Conservation (phyloP, 164 flowering plant species). For the Warburgia ugandensis region DNA sequence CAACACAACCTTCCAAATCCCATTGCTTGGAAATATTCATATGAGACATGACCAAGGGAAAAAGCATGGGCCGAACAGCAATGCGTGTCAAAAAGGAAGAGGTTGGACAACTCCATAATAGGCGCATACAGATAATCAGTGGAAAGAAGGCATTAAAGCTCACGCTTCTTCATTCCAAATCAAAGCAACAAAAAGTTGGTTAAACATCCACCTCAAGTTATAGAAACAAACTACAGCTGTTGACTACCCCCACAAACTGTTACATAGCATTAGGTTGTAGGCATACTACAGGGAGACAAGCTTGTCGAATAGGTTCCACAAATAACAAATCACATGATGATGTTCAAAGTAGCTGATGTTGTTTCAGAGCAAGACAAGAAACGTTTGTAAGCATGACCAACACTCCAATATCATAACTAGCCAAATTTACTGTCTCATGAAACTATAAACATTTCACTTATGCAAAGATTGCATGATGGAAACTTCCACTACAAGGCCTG, state of each 20-base stretch:
- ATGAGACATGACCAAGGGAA: too few species aligned
- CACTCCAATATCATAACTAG: slow-evolving; percentile 21
- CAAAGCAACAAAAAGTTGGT: slow-evolving; percentile 3
- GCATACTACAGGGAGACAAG: slow-evolving; percentile 21
- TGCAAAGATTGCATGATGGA: slow-evolving; percentile 11
- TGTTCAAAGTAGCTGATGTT: slow-evolving; percentile 21
- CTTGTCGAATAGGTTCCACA: slow-evolving; percentile 20
- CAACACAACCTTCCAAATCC: too few species aligned
- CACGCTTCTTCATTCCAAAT: too few species aligned
- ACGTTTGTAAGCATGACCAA: slow-evolving; percentile 19
- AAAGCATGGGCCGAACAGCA: too few species aligned
- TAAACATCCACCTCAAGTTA: slow-evolving; percentile 15
- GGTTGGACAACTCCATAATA: too few species aligned
- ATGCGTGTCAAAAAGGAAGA: too few species aligned
- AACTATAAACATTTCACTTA: slow-evolving; percentile 37
- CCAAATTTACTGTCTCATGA: slow-evolving; percentile 35
- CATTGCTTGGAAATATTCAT: too few species aligned
- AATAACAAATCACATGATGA: slow-evolving; percentile 31
- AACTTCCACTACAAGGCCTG: slow-evolving; percentile 11
- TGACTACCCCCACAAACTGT: slow-evolving; percentile 19
- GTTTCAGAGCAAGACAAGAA: slow-evolving; percentile 18
- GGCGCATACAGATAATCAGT: too few species aligned
- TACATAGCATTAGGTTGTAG: slow-evolving; percentile 24
- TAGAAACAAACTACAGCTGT: slow-evolving; percentile 18
- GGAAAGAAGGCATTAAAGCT: too few species aligned